Conservation (phyloP, 129 eudicot species). For the Chrysanthemum makinoi region DNA sequence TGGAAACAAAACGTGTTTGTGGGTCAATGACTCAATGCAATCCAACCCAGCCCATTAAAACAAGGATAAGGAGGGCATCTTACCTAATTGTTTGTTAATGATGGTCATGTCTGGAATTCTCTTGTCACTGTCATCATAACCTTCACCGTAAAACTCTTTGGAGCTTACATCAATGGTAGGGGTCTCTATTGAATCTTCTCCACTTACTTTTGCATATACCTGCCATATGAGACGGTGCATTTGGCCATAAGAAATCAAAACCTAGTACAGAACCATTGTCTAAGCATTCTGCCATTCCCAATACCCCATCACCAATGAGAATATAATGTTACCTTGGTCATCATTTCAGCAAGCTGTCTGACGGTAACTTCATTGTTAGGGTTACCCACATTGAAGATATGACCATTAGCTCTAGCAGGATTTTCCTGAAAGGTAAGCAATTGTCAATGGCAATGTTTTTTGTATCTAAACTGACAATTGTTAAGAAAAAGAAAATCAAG, state of each 20-base stretch:
- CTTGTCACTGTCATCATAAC: constrained; percentile 96
- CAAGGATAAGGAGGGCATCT: neutral
- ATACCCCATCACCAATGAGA: neutral
- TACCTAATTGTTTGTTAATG: constrained; percentile 88
- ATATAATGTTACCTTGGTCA: constrained; percentile 69
- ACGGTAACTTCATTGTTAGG: constrained; percentile 98
- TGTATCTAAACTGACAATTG: neutral
- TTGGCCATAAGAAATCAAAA: neutral
- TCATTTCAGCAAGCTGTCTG: constrained; percentile 99
- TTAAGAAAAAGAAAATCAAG: neutral
- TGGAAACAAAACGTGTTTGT: neutral
- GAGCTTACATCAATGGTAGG: constrained; percentile 90
- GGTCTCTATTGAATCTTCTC: constrained; percentile 64
- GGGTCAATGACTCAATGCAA: neutral
- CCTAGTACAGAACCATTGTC: neutral
- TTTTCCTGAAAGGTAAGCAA: constrained; percentile 58
- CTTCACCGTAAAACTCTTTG: constrained; percentile 91
- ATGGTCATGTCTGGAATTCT: constrained; percentile 98
- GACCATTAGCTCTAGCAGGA: constrained; percentile 93
- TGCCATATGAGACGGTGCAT: constrained; percentile 21
- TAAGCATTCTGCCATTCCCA: neutral
- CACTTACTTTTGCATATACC: constrained; percentile 90
- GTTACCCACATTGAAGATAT: constrained; percentile 93
- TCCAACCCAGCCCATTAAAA: neutral
- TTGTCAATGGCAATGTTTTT: neutral